These are phyloP conservation scores for Yarrowia galli DNA, from an alignment of 1,139 yeast genomes.

Conservation along the genomic window DNA sequence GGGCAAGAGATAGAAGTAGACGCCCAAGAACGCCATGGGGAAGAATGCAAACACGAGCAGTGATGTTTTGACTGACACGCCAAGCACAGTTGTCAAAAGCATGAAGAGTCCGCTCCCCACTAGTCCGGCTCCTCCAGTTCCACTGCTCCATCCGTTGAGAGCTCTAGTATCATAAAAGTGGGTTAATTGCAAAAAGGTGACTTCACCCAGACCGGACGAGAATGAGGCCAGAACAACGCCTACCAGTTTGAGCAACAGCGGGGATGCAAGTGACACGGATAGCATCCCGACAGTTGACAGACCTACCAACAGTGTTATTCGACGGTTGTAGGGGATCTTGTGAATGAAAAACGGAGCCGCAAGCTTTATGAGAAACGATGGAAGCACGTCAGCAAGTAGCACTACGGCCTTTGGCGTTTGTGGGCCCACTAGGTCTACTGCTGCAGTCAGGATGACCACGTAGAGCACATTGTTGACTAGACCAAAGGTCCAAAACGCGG, in stretches of 20 bases:
- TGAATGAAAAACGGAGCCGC: slow-evolving; percentile 83
- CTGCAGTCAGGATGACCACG: slow-evolving; percentile 91
- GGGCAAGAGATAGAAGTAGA: slow-evolving; percentile 44
- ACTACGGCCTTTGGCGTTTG: slow-evolving; percentile 85
- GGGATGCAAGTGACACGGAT: slow-evolving; percentile 59
- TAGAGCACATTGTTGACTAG: slow-evolving; percentile 85
- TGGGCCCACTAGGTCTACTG: slow-evolving; percentile 87
- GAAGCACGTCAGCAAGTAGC: slow-evolving; percentile 83
- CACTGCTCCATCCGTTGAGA: slow-evolving; percentile 87
- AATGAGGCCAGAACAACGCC: slow-evolving; percentile 86
- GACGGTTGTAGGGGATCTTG: slow-evolving; percentile 60
- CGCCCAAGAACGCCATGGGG: slow-evolving; percentile 44
- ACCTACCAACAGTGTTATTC: slow-evolving; percentile 64
- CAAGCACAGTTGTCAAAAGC: slow-evolving; percentile 62
- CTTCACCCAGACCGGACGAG: slow-evolving; percentile 90
- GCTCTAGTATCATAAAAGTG: slow-evolving; percentile 64
- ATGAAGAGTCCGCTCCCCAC: slow-evolving; percentile 72
- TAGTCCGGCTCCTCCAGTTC: slow-evolving; percentile 95
- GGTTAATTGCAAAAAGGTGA: slow-evolving; percentile 84
- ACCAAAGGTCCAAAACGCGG: slow-evolving; percentile 81
- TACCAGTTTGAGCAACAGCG: slow-evolving; percentile 55
- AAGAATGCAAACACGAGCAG: slow-evolving; percentile 57
- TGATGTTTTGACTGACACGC: slow-evolving; percentile 56
- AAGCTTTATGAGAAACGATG: slow-evolving; percentile 75
- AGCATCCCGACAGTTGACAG: slow-evolving; percentile 81